Percentiles rank a stretch among this genome's conserved stretches.
Evolutionary conservation across 257 asterid genomes (phyloP).

Genomic region (Solanum tacnaense): DNA sequence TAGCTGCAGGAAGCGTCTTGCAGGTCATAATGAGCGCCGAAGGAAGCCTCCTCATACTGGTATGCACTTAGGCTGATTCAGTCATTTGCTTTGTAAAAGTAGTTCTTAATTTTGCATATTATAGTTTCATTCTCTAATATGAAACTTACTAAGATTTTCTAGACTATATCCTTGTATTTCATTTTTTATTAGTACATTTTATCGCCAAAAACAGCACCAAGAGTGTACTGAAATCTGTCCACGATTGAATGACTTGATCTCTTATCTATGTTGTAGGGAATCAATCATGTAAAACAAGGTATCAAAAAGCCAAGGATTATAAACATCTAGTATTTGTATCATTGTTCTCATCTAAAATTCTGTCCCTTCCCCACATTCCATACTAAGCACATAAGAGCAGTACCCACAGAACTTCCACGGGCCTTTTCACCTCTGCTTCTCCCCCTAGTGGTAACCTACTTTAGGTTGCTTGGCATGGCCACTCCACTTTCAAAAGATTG

Average conservation of each 20-base stretch:
- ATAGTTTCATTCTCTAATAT: not conserved
- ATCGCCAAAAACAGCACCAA: not conserved
- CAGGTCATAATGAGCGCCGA: constrained; percentile 41
- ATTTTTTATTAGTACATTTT: not conserved
- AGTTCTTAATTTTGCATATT: not conserved
- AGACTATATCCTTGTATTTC: not conserved
- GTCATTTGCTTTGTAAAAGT: constrained; percentile 3
- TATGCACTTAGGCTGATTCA: constrained; percentile 4
- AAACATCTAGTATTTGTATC: not conserved
- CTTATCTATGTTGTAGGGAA: not conserved
- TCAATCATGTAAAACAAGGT: not conserved
- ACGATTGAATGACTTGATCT: not conserved
- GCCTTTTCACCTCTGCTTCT: not conserved
- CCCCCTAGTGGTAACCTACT: not conserved
- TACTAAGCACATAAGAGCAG: not conserved
- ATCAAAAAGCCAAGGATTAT: not conserved
- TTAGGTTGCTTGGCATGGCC: not conserved
- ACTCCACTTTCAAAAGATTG: not conserved
- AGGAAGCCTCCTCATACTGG: constrained; percentile 24
- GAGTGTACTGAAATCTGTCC: not conserved
- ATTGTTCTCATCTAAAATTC: not conserved
- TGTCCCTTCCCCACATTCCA: not conserved
- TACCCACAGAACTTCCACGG: not conserved
- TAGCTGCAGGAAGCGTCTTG: constrained; percentile 41
- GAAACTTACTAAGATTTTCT: not conserved